A percentile compares a stretch with the other conserved stretches of the same genome.
Conservation (phyloP, 1,284 basidiomycete genomes). For the Fomes fomentarius region DNA sequence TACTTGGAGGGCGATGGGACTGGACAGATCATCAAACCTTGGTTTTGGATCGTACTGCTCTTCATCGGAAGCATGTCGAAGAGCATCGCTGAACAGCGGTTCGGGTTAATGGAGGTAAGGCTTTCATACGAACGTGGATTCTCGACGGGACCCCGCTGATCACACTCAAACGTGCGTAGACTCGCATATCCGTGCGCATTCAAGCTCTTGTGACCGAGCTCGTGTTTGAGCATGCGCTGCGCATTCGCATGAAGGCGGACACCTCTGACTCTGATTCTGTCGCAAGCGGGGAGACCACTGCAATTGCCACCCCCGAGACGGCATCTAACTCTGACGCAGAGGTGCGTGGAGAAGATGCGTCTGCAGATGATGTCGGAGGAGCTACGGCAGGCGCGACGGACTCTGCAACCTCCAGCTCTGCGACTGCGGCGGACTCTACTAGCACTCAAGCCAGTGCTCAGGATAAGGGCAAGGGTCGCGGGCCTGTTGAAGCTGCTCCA, state of each 20-base stretch:
- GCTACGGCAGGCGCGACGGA: conserved; percentile 8
- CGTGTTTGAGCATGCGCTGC: conserved; percentile 59
- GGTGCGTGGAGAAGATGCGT: background rate
- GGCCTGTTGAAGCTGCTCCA: conserved; percentile 3
- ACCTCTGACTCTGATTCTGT: conserved; percentile 5
- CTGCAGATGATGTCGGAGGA: conserved; percentile 5
- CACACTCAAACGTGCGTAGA: conserved; percentile 26
- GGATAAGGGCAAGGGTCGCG: conserved; percentile 9
- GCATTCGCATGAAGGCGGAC: conserved; percentile 51
- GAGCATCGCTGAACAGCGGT: conserved; percentile 48
- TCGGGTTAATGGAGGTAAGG: conserved; percentile 24
- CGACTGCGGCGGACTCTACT: background rate
- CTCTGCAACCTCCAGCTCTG: conserved; percentile 8
- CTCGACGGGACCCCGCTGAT: too few species aligned
- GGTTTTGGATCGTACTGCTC: conserved; percentile 67
- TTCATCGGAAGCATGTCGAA: conserved; percentile 58
- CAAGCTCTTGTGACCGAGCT: conserved; percentile 60
- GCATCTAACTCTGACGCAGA: conserved; percentile 15
- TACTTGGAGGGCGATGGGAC: conserved; percentile 49
- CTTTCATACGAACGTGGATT: too few species aligned
- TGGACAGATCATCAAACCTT: conserved; percentile 44
- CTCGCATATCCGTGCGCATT: conserved; percentile 41
- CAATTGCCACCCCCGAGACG: conserved; percentile 30
- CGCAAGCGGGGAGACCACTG: conserved; percentile 18
- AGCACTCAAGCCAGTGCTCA: background rate